These are phyloP conservation scores for Vigna reflexopilosa DNA, from an alignment of 306 rosid genomes.

Conservation along the genomic window DNA sequence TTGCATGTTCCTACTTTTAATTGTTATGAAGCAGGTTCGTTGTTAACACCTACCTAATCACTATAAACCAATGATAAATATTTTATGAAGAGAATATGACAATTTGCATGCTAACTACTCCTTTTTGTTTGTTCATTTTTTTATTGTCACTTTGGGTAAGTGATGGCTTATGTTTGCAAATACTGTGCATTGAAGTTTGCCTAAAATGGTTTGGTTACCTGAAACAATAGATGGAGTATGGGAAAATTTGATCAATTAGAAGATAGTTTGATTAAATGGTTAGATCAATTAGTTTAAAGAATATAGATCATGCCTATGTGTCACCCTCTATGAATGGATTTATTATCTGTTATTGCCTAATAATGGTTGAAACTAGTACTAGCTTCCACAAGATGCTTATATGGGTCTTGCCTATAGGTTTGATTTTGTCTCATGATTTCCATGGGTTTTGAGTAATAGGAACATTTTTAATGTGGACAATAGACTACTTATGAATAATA, in stretches of 20 bases:
- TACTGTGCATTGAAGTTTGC: not conserved
- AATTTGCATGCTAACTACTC: not conserved
- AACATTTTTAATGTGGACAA: not conserved
- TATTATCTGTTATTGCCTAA: no score
- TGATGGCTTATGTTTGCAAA: no score
- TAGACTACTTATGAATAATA: not conserved
- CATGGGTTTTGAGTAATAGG: no score
- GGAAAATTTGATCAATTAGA: not conserved
- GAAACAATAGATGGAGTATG: not conserved
- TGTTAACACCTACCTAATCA: not conserved
- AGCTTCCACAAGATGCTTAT: slow-evolving; percentile 35
- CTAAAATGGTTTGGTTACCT: not conserved
- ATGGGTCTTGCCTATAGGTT: not conserved
- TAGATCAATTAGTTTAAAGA: not conserved
- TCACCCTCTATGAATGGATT: no score
- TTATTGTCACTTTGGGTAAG: slow-evolving; percentile 7
- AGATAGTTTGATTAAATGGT: no score
- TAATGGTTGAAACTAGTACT: slow-evolving; percentile 8
- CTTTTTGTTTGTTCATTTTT: not conserved
- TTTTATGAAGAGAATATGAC: not conserved
- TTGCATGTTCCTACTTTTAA: not conserved
- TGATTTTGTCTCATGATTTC: not conserved
- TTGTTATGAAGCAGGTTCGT: not conserved
- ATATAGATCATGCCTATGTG: no score
- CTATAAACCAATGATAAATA: not conserved